phyloP scores from a whole-genome alignment of 306 rosid genomes.

The Styphnolobium japonicum region DNA sequence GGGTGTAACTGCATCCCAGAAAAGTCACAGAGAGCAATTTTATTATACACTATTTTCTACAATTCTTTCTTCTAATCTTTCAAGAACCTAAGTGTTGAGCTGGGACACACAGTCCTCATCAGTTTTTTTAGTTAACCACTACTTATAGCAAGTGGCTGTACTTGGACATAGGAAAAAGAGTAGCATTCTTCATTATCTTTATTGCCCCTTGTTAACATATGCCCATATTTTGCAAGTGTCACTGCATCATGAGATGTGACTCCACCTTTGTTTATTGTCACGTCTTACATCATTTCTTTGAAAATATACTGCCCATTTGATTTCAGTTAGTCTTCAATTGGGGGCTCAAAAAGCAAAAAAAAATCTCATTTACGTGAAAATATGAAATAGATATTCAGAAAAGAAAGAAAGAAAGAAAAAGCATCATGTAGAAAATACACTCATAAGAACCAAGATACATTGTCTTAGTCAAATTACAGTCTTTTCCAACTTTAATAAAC shows the following conservation, averaged over 20 bases:
- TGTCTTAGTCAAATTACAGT: constrained; percentile 20
- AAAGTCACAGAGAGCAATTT: not conserved
- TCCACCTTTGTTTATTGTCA: constrained; percentile 20
- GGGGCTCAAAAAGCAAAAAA: not conserved
- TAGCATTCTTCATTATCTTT: constrained; percentile 19
- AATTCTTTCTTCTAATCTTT: not conserved
- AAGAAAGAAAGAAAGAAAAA: not conserved
- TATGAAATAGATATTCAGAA: not conserved
- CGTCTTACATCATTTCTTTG: constrained; percentile 21
- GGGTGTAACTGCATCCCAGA: not conserved
- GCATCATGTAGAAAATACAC: constrained; percentile 21
- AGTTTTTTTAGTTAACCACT: constrained; percentile 21
- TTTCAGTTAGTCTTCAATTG: not conserved
- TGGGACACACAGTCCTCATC: not conserved
- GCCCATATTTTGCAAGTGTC: constrained; percentile 20
- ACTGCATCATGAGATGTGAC: constrained; percentile 33
- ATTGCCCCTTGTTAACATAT: not conserved
- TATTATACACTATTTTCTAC: not conserved
- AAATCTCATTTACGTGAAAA: no score
- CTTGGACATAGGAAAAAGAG: constrained; percentile 22
- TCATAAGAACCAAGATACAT: constrained; percentile 24
- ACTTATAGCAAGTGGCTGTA: constrained; percentile 10
- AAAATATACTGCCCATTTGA: constrained; percentile 11
- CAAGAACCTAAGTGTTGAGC: no score
- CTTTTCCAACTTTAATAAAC: constrained; percentile 22